Evolutionary conservation across 2,329 filamentous ascomycete species (phyloP).

Genomic region (Calonectria pauciramosa): DNA sequence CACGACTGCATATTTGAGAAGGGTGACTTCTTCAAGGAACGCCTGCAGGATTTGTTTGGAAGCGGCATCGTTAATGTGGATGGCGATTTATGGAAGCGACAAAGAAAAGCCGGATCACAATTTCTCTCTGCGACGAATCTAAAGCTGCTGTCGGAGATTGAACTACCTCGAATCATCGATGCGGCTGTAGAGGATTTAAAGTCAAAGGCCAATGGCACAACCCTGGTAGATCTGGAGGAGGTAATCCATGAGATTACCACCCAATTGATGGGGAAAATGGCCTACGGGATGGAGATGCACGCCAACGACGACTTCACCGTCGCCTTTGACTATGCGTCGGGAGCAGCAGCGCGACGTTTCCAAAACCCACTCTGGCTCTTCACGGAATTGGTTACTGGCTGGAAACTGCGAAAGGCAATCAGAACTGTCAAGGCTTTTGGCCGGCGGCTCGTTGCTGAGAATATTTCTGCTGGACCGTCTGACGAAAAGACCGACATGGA

Average conservation of each 20-base stretch:
- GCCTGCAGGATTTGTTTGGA: conserved; percentile 74
- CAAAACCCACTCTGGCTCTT: conserved; percentile 75
- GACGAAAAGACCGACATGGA: background rate
- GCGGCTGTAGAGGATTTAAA: conserved; percentile 56
- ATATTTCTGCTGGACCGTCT: conserved; percentile 54
- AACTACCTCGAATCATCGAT: conserved; percentile 67
- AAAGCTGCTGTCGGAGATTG: conserved; percentile 68
- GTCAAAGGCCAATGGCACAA: conserved; percentile 41
- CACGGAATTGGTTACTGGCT: conserved; percentile 66
- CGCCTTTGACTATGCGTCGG: conserved; percentile 74
- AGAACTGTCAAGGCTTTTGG: conserved; percentile 68
- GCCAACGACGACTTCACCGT: conserved; percentile 70
- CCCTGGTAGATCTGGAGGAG: conserved; percentile 68
- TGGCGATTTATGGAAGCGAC: conserved; percentile 73
- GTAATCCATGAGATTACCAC: conserved; percentile 75
- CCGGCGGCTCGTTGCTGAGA: conserved; percentile 68
- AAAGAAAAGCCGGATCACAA: conserved; percentile 71
- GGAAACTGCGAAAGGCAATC: conserved; percentile 63
- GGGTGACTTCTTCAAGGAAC: conserved; percentile 71
- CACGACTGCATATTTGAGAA: conserved; percentile 73
- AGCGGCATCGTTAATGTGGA: conserved; percentile 78
- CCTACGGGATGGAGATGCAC: conserved; percentile 78
- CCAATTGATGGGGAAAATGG: conserved; percentile 76
- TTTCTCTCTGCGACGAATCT: conserved; percentile 73
- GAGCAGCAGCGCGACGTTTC: conserved; percentile 71